These are phyloP conservation scores for Hypoxylon cercidicola DNA, from an alignment of 495 filamentous ascomycete species.

Conservation along the genomic window DNA sequence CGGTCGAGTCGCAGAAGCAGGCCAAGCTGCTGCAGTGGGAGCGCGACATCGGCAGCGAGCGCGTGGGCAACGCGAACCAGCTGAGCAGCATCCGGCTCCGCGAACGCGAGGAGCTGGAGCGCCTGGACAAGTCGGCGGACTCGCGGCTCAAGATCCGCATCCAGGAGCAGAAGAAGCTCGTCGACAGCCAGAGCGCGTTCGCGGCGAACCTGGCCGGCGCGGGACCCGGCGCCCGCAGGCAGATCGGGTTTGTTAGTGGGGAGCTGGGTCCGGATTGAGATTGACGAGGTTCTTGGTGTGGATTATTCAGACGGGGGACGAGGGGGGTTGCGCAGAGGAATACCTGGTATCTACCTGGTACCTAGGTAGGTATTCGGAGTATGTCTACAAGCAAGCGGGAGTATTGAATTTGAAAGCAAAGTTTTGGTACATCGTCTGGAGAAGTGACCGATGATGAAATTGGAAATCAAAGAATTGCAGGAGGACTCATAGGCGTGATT, in stretches of 20 bases:
- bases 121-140: slow-evolving; percentile 51
- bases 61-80: slow-evolving; percentile 50
- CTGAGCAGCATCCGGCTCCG: slow-evolving; percentile 53
- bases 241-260: slow-evolving; percentile 59
- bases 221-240: slow-evolving; percentile 47
- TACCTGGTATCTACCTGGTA: too few relatives aligned
- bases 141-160: slow-evolving; percentile 48
- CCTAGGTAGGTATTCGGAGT: too few relatives aligned
- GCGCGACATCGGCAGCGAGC: slow-evolving; percentile 45
- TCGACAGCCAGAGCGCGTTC: slow-evolving; percentile 56
- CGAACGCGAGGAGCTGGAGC: slow-evolving; percentile 56
- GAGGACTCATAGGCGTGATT: too few relatives aligned
- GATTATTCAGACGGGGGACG: too few relatives aligned
- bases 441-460: too few relatives aligned
- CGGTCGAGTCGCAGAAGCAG: slow-evolving; percentile 50
- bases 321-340: too few relatives aligned
- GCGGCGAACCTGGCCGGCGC: slow-evolving; percentile 50
- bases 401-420: too few relatives aligned
- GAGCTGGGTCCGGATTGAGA: slow-evolving; percentile 37
- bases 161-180: slow-evolving; percentile 56
- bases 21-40: slow-evolving; percentile 52
- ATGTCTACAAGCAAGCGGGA: too few relatives aligned
- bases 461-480: too few relatives aligned
- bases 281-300: too few relatives aligned
- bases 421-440: too few relatives aligned